Evolutionary conservation across 192 early-diverging fungal genomes (phyloP), one percentile per base, ranked within the genome.

Genomic region (Backusella tuberculispora): DNA sequence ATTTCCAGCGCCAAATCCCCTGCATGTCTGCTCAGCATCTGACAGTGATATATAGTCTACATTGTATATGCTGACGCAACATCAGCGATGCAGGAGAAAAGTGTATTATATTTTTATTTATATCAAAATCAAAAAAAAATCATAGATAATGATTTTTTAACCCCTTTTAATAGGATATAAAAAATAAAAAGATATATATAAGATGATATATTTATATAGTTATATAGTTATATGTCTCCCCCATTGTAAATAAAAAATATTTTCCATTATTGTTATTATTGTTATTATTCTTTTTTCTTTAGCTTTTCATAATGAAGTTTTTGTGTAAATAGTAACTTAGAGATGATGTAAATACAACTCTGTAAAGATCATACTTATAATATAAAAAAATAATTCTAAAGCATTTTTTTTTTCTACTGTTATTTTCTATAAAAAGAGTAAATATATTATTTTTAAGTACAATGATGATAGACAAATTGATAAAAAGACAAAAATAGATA

Each of bases 11-110:
- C 21, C 53, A 56, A 56, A 12, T 56, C 53, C 13, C 53, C 53
- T 56, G 53, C 53, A 56, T 56, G 24, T 53, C 21, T 53, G 21
- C 53, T 56, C 53, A 56, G 53, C 53, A 56, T 56, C 53, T 56
- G 53, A 26, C 53, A 56, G 53, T 56, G 53, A 24, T 56, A 56
- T 21, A 56, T 24, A 7, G 9, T 10, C 19, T 21, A 24, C 19
- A 56, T 24, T 56, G 21, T n/a, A 56, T 4, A 21, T 24, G 19
- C 53, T 56, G 53, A 56, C 21, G 24, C 21, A 24, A 56, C 7
- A 56, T 26, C 21, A 4, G 24, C 24, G 9, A 56, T 56, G 53
- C 53, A 56, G 53, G 53, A 56, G 53, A 24, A 21, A 10, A 12
- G 5, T 56, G 19, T 56, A 56, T 56, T 13, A 26, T 56, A 21